Evolutionary conservation across 2,329 filamentous ascomycete species (phyloP), one percentile per base, ranked within the genome.

Genomic region (Trichophyton simii): DNA sequence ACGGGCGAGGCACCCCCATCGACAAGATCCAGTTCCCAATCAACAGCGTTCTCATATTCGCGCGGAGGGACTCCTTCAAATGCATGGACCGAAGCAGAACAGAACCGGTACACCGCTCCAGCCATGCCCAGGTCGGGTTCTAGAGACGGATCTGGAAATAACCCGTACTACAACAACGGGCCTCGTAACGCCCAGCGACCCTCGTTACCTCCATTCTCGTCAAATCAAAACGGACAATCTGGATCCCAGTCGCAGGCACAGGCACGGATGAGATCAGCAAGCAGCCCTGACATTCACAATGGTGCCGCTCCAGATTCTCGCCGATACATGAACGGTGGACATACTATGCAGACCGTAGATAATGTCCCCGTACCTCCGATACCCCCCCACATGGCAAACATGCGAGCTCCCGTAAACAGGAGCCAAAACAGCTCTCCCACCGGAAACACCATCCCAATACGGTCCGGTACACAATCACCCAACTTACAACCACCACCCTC

Each of bases 241-340:
- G 52, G 52, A 20, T 78, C 71, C 77, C 72, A 74, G 62, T 73
- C 68, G 63, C 63, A 71, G 65, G 73, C 86, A 65, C 86, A 89
- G 71, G 85, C 87, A 70, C 83, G 91, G 66, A 87, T 89, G 76
- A 84, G 94, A 65, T 96, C 91, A 42, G 95, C 95, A 69, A 97
- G 92, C 76, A 96, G 91, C 65, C 92, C 94, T 6, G 91, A 97
- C 72, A 96, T 96, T 67, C 89, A 95, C 66, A 86, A 66, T 60
- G 82, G 85, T 60, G 80, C 82, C 65, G 80, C 80, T 57, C 78
- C 80, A 38, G 77, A 80, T 54, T 68, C 72, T 13, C 52, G 60
- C 41, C 73, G 75, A 63, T 77, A 77, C 57, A 77, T 77, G 64
- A 72, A 70, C 80, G 84, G 65, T 79, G 83, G 70, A 73, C 65